Evolutionary conservation across 1,284 basidiomycete species (phyloP), one percentile per base, ranked within the genome.

Genomic region (Amylostereum areolatum): DNA sequence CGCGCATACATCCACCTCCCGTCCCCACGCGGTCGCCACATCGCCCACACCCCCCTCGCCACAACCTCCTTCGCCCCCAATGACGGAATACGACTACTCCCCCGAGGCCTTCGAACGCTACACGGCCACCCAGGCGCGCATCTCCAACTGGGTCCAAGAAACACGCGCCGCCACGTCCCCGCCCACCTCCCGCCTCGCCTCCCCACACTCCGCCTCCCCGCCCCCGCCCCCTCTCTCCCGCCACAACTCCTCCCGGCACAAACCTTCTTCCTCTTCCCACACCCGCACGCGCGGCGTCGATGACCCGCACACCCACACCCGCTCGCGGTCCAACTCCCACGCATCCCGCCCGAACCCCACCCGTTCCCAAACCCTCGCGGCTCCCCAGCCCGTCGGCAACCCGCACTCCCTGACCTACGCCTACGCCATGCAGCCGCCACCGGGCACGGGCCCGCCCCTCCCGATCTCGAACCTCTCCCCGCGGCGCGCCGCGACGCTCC

Each of bases 21-120:
- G n/a, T n/a, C n/a, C n/a, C n/a, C n/a, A n/a, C n/a, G n/a, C n/a
- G n/a, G n/a, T n/a, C n/a, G n/a, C n/a, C n/a, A n/a, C n/a, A n/a
- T n/a, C n/a, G n/a, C n/a, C n/a, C n/a, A n/a, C n/a, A n/a, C n/a
- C 41, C 25, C 31, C 35, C 35, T 9, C 25, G 24, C 36, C 47
- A 30, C 18, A 40, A 49, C 30, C 48, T 43, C 37, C 32, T 36
- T 45, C 30, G 12, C 48, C 45, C 45, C 48, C 48, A 48, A 78
- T 78, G 76, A 77, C 75, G 10, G 75, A 77, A 59, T 77, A 78
- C 69, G 76, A 78, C 66, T 78, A 72, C 62, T 78, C 76, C 36
- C 75, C 75, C 41, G 75, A 67, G 46, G 75, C 73, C 28, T 66
- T 69, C 58, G 73, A 77, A 52, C 67, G 67, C 10, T 70, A 68